Base-by-base conservation (phyloP, 768 basidiomycete species). In the Auriscalpium orientale region DNA sequence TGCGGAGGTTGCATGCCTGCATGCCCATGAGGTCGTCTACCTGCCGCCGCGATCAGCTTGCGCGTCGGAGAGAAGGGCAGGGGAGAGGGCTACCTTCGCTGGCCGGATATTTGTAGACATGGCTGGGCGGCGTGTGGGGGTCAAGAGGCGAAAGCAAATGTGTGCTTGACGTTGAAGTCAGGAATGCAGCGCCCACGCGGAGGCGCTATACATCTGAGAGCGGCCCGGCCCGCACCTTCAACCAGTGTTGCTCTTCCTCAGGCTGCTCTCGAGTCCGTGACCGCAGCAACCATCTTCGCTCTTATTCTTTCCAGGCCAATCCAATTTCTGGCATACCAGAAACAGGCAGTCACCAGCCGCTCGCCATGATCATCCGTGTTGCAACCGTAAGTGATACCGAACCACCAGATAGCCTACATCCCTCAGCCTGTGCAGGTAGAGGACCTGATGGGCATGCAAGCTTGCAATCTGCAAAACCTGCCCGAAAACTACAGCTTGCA, bases 1-100 rank as follows among this genome's bases (percentile, higher is more conserved):
- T 97, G 68, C 93, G 85, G 58, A 95, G 75, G 70, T 98, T 98
- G 66, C 89, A 86, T 55, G 91, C 87, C 71, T 98, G 94, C 91
- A 97, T 95, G 15, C 88, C 91, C 62, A 84, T 74, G 62, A 95
- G 79, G 71, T 97, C 94, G 51, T 88, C 89, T 64, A 88, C 80
- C 91, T 95, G 43, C 28, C 28, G 4, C 28, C 28, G 22, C 28
- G 28, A 28, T 28, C 28, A 28, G 28, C 28, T 28, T 28, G 2
- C 28, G 5, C 28, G 28, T 28, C 28, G 5, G 4, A 28, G 4
- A 28, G 28, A 28, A 28, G 22, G 28, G 33, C 46, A 43, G 16
- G 35, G 45, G 40, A 8, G 12, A 40, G n/a, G 60, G 65, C 49
- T 61, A 73, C 72, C 58, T 66, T 63, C 53, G 71, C 72, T 13